Evolutionary conservation across 176 grass and related monocot genomes (phyloP).

Genomic region (Musa acuminata): DNA sequence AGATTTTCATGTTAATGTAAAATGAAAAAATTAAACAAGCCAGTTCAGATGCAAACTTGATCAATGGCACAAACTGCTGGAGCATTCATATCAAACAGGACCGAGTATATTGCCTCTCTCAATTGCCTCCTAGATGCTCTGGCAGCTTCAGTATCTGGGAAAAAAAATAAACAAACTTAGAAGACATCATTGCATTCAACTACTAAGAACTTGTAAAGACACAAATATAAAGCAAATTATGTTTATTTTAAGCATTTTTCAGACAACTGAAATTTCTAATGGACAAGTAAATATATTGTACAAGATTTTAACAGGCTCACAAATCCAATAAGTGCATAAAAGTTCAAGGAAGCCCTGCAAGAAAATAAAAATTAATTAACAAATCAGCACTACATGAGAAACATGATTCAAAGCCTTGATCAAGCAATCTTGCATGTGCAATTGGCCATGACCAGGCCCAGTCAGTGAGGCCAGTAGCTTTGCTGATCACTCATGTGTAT

Average conservation of each 20-base stretch:
- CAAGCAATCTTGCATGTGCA: background rate
- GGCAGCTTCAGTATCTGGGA: constrained; percentile 79
- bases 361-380: background rate
- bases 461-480: no score
- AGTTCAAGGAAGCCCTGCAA: no score
- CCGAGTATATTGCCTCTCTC: constrained; percentile 61
- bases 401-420: background rate
- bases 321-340: no score
- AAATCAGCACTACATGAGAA: background rate
- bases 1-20: background rate
- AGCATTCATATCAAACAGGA: constrained; percentile 95
- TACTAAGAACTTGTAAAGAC: background rate
- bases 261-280: no score
- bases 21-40: background rate
- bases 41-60: constrained; percentile 45
- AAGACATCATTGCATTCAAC: background rate
- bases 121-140: constrained; percentile 76
- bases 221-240: background rate
- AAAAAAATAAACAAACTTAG: background rate
- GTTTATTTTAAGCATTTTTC: no score
- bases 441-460: background rate
- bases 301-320: no score
- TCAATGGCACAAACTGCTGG: constrained; percentile 79
- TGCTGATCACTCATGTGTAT: no score
- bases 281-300: no score